A percentile compares a stretch with the other conserved stretches of the same genome.
phyloP scores from a whole-genome alignment of 2,329 filamentous ascomycete genomes.

The Xylaria sp. region DNA sequence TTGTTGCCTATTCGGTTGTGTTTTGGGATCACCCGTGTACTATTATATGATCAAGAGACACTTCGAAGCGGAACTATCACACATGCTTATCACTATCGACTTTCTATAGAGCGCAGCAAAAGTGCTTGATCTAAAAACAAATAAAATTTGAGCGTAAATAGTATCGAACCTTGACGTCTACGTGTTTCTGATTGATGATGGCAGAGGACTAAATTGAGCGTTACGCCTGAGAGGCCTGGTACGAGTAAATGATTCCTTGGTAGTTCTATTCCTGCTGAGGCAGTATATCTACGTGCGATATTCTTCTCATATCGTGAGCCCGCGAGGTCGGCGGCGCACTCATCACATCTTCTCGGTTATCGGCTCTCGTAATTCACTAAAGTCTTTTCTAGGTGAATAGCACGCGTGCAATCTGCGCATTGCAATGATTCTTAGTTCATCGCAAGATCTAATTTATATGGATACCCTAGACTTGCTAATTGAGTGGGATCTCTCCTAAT shows the following conservation, averaged over 20 bases:
- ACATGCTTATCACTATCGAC: neutral
- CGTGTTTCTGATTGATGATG: neutral
- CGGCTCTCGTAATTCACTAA: neutral
- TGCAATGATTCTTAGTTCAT: neutral
- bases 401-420: neutral
- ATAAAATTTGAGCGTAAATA: neutral
- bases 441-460: constrained; percentile 5
- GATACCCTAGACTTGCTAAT: constrained; percentile 10
- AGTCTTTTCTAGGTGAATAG: neutral
- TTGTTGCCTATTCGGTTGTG: neutral
- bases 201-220: neutral
- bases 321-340: neutral
- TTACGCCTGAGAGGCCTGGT: neutral
- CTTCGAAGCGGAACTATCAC: neutral
- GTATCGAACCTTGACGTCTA: neutral
- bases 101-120: neutral
- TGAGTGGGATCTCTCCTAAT: constrained; percentile 20
- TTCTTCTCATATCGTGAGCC: neutral
- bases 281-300: neutral
- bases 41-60: neutral
- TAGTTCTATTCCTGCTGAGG: neutral
- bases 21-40: too few relatives aligned
- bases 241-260: neutral
- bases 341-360: neutral
- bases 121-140: neutral